phyloP scores from a whole-genome alignment of 1,139 yeast species.

The Pichia norvegensis region DNA sequence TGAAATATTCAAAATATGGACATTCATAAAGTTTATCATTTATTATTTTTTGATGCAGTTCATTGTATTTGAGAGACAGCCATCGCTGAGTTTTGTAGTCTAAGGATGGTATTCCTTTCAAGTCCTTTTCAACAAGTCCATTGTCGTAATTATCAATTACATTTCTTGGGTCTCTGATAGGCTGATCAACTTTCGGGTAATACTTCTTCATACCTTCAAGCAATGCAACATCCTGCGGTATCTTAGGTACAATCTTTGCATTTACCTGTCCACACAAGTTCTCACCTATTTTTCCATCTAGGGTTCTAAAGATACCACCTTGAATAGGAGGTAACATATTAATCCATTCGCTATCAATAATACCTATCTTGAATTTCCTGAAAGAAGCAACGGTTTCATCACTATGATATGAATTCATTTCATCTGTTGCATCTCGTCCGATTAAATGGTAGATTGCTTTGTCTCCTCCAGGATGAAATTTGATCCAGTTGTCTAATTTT shows the following conservation, averaged over 20 bases:
- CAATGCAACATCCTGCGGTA: slow-evolving; percentile 42
- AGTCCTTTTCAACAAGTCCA: slow-evolving; percentile 43
- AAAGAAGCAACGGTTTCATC: slow-evolving; percentile 48
- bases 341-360: slow-evolving; percentile 55
- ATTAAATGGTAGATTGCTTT: slow-evolving; percentile 76
- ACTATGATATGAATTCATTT: slow-evolving; percentile 76
- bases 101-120: slow-evolving; percentile 50
- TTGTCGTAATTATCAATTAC: slow-evolving; percentile 55
- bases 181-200: slow-evolving; percentile 32
- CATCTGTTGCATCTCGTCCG: slow-evolving; percentile 87
- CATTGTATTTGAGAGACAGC: slow-evolving; percentile 51
- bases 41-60: slow-evolving; percentile 49
- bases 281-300: slow-evolving; percentile 14
- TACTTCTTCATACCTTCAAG: slow-evolving; percentile 31
- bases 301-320: slow-evolving; percentile 51
- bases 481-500: slow-evolving; percentile 62
- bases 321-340: slow-evolving; percentile 83
- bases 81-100: slow-evolving; percentile 59
- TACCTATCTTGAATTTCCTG: slow-evolving; percentile 54
- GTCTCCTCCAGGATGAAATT: slow-evolving; percentile 82
- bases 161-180: slow-evolving; percentile 48
- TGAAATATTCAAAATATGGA: slow-evolving; percentile 59
- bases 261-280: slow-evolving; percentile 34
- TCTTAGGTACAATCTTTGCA: slow-evolving; percentile 37
- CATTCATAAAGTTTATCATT: slow-evolving; percentile 62